Base-by-base conservation (phyloP, 495 filamentous ascomycete genomes). In the Lophiotrema nucula region DNA sequence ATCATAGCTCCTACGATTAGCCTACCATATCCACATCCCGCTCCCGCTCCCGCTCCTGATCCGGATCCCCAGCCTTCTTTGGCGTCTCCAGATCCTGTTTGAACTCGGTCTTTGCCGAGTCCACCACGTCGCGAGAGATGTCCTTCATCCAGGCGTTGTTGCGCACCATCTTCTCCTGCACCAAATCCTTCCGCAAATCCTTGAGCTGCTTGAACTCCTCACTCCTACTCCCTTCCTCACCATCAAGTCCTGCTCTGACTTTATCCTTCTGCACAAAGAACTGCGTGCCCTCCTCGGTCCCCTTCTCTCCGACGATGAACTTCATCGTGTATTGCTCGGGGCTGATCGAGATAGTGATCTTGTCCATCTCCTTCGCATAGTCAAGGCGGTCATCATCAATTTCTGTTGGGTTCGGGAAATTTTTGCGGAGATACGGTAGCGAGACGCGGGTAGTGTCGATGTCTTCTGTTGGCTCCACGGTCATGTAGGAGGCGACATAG, bases 401-500 rank as follows among this genome's bases (percentile, higher is more conserved):
- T 35, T 76, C 75, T 12, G 77, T 68, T 39, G 80, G 79, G 16
- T 78, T 73, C 0, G 85, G 83, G 19, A 91, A 77, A 72, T 88
- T 93, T 56, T 90, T 87, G 60, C 85, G 82, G 11, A 95, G 71
- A 77, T 77, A 89, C 42, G 77, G 85, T 73, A 79, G 84, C 74
- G 68, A 77, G 65, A 95, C 77, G 19, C 80, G 79, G 5, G 77
- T 77, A 37, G 84, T 78, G 5, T 79, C 74, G 5, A 97, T 79
- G 24, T 89, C 89, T 71, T 99, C 95, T 13, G 95, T 99, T 4
- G 87, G 88, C 54, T 95, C 91, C 39, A 90, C 78, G 67, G 88
- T 88, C 44, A 87, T 85, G 72, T 87, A 99, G 10, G 91, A 88
- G 37, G 90, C 89, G 38, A 96, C 88, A 68, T 99, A 99, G 77